Base-by-base conservation (phyloP, 1,139 yeast species). In the Kurtzmaniella quercitrusa region DNA sequence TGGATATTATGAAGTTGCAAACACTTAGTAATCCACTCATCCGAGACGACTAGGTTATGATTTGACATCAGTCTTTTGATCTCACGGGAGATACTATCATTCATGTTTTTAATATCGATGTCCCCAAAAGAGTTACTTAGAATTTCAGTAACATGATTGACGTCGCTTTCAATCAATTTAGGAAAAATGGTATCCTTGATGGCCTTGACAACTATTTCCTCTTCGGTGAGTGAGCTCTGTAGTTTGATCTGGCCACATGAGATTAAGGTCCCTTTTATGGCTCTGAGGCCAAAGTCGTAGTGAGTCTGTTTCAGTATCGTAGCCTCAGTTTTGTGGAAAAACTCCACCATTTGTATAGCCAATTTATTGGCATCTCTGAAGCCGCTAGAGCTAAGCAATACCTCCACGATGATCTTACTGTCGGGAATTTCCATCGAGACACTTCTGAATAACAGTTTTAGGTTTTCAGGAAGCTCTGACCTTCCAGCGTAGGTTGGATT, bases 401-500 rank as follows among this genome's bases (percentile, higher is more conserved):
- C 89, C 49, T 85, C 88, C 0, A 85, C 82, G 47, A 93, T 93
- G 1, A 73, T 62, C 36, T 71, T 76, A 36, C 74, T 71, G 52
- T 93, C 96, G 0, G 98, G 95, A 21, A 66, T 66, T 9, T 76
- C 73, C 84, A 93, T 83, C 0, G 91, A 77, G 52, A 88, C 82
- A 21, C 83, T 78, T 46, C 95, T 68, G 63, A 91, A 93, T 33
- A 84, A 71, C 54, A 81, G 85, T 57, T 84, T 86, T 61, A 93
- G 66, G 56, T 91, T 93, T 45, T 91, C 96, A 0, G 98, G 98
- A 11, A 93, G 65, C 26, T 74, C 74, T 14, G 86, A 76, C 60
- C 98, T 75, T 0, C 97, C 98, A 19, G 80, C 82, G 58, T 93
- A 93, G 1, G 79, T 85, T 1, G 97, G 98, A 57, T 93, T 93